Conservation (phyloP, 1,284 basidiomycete species). For the Cryptococcus sp. region DNA sequence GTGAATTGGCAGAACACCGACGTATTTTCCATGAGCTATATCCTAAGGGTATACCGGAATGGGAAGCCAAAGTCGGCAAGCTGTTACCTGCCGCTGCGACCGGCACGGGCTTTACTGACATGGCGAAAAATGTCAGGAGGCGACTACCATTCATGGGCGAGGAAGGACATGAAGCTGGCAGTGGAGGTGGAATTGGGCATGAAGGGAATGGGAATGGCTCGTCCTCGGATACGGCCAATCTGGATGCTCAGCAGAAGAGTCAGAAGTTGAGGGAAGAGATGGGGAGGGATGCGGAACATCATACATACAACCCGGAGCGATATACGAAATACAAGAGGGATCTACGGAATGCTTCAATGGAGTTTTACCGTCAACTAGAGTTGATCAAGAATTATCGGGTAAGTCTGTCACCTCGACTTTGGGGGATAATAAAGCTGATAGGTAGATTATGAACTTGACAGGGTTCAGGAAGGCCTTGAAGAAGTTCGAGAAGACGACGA, state of each 20-base stretch:
- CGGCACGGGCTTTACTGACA: slow-evolving; percentile 7
- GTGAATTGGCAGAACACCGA: slow-evolving; percentile 66
- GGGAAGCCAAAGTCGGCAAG: slow-evolving; percentile 36
- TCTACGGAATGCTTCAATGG: slow-evolving; percentile 72
- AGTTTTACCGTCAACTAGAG: slow-evolving; percentile 75
- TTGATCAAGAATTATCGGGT: slow-evolving; percentile 80
- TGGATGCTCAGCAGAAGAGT: slow-evolving; percentile 8
- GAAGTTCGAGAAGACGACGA: slow-evolving; percentile 85
- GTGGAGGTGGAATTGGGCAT: neutral
- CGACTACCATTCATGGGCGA: slow-evolving; percentile 17
- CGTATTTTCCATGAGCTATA: slow-evolving; percentile 58
- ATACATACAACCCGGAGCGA: slow-evolving; percentile 61
- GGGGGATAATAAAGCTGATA: slow-evolving; percentile 2
- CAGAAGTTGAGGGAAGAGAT: slow-evolving; percentile 23
- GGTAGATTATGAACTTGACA: slow-evolving; percentile 74
- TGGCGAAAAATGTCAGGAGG: slow-evolving; percentile 18
- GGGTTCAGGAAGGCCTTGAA: slow-evolving; percentile 88
- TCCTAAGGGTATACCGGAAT: slow-evolving; percentile 35
- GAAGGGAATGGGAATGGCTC: too few species aligned
- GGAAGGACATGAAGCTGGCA: neutral
- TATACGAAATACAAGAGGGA: slow-evolving; percentile 77
- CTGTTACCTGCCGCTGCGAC: slow-evolving; percentile 17
- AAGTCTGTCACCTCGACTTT: slow-evolving; percentile 32
- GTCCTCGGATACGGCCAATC: neutral
- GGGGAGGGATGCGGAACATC: slow-evolving; percentile 28